Percentiles rank a stretch among this genome's conserved stretches.
These are phyloP conservation scores for Gilbertella persicaria DNA, from an alignment of 371 early-diverging fungal genomes.

Conservation along the genomic window DNA sequence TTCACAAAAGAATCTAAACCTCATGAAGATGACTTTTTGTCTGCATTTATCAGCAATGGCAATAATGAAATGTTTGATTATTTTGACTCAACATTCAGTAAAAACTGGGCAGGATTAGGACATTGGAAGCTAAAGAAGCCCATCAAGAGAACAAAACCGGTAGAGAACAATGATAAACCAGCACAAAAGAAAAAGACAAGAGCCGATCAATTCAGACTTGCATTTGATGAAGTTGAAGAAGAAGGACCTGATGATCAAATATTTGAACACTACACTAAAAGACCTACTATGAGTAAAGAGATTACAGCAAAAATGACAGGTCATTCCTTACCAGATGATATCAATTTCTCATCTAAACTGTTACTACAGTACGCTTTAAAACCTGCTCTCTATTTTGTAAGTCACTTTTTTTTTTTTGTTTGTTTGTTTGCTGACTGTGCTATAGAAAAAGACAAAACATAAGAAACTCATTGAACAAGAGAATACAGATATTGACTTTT, in stretches of 20 bases:
- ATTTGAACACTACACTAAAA: conserved; percentile 68
- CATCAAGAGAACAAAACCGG: not conserved
- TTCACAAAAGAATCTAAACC: conserved; percentile 25
- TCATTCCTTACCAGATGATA: conserved; percentile 83
- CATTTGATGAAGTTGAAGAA: conserved; percentile 58
- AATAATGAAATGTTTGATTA: conserved; percentile 79
- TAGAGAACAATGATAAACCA: conserved; percentile 24
- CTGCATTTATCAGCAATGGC: conserved; percentile 45
- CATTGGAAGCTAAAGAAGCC: conserved; percentile 83
- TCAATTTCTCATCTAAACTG: conserved; percentile 83
- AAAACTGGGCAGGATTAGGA: conserved; percentile 95
- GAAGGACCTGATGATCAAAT: conserved; percentile 59
- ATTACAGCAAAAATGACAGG: conserved; percentile 44
- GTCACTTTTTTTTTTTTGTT: too few relatives aligned
- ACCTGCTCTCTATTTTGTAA: conserved; percentile 70
- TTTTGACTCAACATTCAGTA: conserved; percentile 81
- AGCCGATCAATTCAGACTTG: conserved; percentile 45
- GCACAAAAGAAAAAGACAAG: conserved; percentile 31
- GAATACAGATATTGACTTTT: conserved; percentile 39
- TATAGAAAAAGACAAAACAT: not conserved
- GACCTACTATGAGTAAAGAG: conserved; percentile 41
- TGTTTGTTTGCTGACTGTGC: too few relatives aligned
- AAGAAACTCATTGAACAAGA: not conserved
- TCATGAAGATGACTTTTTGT: conserved; percentile 42
- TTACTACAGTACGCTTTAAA: conserved; percentile 81